Percentiles rank a stretch among this genome's conserved stretches.
Conservation (phyloP, 73 alveolate genomes). For the Uronychia binucleata region DNA sequence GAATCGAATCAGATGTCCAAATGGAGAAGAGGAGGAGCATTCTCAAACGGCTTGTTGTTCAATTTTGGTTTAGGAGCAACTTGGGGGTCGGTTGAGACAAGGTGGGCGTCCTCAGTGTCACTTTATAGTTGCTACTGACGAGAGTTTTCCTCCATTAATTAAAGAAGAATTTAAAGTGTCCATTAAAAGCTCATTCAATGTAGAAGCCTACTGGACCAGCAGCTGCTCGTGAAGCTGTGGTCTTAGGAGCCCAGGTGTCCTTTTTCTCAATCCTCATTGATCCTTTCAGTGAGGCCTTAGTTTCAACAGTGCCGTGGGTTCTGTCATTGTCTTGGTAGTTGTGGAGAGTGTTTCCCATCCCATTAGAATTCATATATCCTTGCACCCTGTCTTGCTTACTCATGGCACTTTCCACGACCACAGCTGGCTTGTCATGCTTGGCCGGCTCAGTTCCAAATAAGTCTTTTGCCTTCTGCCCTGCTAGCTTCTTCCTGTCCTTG, state of each 20-base stretch:
- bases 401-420: background rate
- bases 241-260: slow-evolving; percentile 15
- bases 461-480: background rate
- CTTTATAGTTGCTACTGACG: too few species aligned
- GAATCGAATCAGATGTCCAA: background rate
- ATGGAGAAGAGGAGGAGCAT: background rate
- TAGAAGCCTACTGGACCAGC: slow-evolving; percentile 1
- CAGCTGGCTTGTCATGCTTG: background rate
- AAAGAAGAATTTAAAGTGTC: background rate
- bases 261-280: background rate
- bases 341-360: background rate
- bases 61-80: background rate
- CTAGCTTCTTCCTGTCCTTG: background rate
- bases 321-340: slow-evolving; percentile 9
- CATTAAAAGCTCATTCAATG: background rate
- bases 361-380: slow-evolving; percentile 13
- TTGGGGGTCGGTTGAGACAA: background rate
- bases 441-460: background rate
- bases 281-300: background rate
- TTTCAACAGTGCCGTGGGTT: background rate
- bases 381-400: background rate
- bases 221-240: slow-evolving; percentile 3
- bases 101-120: background rate
- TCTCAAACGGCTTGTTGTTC: background rate
- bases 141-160: background rate